Evolutionary conservation across 2,329 filamentous ascomycete species (phyloP), one percentile per base, ranked within the genome.

Genomic region (Phialophora verrucosa): DNA sequence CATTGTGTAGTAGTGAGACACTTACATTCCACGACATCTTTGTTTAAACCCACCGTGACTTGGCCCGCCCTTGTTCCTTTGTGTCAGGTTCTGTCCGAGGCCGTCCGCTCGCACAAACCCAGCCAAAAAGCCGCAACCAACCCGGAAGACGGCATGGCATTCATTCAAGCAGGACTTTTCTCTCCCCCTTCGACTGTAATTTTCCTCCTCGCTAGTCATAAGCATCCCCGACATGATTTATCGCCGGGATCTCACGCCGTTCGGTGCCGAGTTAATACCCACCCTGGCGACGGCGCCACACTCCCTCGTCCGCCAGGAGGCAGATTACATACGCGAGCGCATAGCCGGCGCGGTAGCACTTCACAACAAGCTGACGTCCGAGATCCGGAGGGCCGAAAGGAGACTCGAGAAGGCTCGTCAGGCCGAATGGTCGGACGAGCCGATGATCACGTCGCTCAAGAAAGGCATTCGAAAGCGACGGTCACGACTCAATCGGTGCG

Each of bases 241-340:
- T 20, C 32, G 17, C 50, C 57, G 27, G 8, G 20, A 61, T 35
- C n/a, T 38, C 14, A 20, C 6, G 10, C 56, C 57, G 11, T 63
- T 58, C 44, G 17, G 25, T 14, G 23, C 38, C 10, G 12, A 27
- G 10, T 51, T 32, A n/a, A 49, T 35, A 38, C 66, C 67, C 17
- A 57, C 54, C 1, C 63, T 68, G 7, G 65, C 60, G 51, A 67
- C 63, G 11, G 31, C 47, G 14, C 66, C 62, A 29, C 60, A 67
- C 42, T 70, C 63, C 23, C 50, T 35, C 35, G 54, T 70, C 12
- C 68, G 66, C 29, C 70, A 71, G 35, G 66, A 70, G 27, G 59
- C 57, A 58, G 55, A 59, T 4, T 71, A 71, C 55, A 35, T 71
- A 6, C 61, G 51, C 6, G 42, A 50, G 31, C 54, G 59, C 6